Percentiles rank a stretch among this genome's conserved stretches.
These are phyloP conservation scores for Asterophora lycoperdoides DNA, from an alignment of 768 basidiomycete genomes.

Conservation along the genomic window DNA sequence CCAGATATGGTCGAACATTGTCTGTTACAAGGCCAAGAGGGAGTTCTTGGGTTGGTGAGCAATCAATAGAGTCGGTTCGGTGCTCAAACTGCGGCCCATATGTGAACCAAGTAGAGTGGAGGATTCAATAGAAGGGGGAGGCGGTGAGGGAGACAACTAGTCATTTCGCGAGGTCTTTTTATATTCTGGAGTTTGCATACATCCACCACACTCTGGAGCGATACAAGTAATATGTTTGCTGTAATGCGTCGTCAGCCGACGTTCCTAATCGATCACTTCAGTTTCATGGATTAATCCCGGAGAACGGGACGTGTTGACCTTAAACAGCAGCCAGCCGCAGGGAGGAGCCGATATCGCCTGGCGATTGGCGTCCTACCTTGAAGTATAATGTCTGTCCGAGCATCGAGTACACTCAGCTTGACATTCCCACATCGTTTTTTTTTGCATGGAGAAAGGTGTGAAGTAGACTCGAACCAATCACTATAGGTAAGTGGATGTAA, in stretches of 20 bases:
- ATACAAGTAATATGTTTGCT: not conserved
- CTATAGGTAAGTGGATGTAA: no score
- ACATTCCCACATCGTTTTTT: no score
- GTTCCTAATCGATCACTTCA: constrained; percentile 9
- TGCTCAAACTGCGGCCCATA: no score
- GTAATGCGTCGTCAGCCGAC: constrained; percentile 4
- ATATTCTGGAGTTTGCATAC: constrained; percentile 1
- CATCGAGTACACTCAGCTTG: not conserved
- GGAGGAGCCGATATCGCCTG: constrained; percentile 1
- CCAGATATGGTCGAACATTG: constrained; percentile 37
- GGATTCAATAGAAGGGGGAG: not conserved
- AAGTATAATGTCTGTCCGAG: not conserved
- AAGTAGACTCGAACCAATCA: no score
- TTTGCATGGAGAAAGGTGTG: no score
- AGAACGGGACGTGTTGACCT: constrained; percentile 4
- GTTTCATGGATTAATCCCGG: no score
- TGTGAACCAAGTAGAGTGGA: no score
- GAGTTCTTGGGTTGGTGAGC: constrained; percentile 24
- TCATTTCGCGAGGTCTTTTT: constrained; percentile 11
- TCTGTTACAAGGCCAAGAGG: constrained; percentile 30
- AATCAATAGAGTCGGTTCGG: constrained; percentile 24
- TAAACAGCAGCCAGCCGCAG: constrained; percentile 3
- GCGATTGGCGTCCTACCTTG: no score
- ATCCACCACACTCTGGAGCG: not conserved
- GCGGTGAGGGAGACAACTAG: not conserved